Evolutionary conservation across 2,329 filamentous ascomycete species (phyloP).

Genomic region (Chalaropsis ovoidea): DNA sequence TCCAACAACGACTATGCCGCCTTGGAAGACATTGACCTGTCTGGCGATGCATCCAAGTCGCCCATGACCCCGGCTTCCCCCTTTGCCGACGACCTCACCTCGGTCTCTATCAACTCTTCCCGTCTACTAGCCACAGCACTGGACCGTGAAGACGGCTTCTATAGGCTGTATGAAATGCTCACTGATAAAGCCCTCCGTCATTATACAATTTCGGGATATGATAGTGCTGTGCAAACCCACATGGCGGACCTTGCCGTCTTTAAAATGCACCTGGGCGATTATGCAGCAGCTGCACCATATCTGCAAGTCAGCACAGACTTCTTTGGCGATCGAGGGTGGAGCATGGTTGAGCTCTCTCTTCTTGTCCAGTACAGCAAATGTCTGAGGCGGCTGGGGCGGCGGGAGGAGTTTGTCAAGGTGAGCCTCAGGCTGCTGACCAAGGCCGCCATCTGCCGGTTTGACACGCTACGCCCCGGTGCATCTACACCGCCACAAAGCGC

Average conservation of each 20-base stretch:
- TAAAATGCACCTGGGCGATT: conserved; percentile 68
- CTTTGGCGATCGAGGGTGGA: conserved; percentile 71
- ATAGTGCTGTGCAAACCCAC: conserved; percentile 64
- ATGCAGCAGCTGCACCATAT: conserved; percentile 59
- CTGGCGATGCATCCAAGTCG: conserved; percentile 34
- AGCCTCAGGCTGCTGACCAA: conserved; percentile 65
- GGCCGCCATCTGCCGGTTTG: conserved; percentile 36
- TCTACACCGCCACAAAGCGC: conserved; percentile 12
- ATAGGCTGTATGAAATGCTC: conserved; percentile 60
- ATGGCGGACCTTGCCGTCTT: conserved; percentile 79
- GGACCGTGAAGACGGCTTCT: conserved; percentile 53
- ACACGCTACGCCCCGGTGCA: conserved; percentile 26
- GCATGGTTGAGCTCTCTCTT: conserved; percentile 67
- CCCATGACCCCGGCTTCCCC: conserved; percentile 18
- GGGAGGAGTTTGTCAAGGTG: conserved; percentile 69
- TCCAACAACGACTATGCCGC: conserved; percentile 36
- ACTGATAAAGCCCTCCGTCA: conserved; percentile 77
- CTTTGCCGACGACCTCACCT: conserved; percentile 18
- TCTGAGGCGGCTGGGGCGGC: conserved; percentile 62
- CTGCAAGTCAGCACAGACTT: conserved; percentile 70
- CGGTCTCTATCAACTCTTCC: conserved; percentile 41
- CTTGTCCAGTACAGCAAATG: conserved; percentile 78
- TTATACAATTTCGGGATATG: conserved; percentile 67
- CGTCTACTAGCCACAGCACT: conserved; percentile 52
- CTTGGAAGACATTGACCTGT: conserved; percentile 50